A percentile compares a stretch with the other conserved stretches of the same genome.
Evolutionary conservation across 768 basidiomycete species (phyloP).

Genomic region (Psilocybe cubensis): DNA sequence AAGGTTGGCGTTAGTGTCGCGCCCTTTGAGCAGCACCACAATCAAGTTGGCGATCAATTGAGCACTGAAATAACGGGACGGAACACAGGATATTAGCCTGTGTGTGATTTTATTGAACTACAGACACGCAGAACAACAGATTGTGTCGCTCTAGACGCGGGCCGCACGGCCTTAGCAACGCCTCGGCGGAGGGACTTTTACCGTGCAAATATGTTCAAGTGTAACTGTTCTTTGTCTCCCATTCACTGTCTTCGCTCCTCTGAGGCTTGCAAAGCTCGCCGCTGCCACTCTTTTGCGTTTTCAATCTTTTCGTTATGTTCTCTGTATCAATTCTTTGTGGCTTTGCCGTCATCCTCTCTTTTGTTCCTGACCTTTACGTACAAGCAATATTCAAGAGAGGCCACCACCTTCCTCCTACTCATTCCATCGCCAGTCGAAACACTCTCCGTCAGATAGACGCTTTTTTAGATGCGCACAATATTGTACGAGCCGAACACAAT

Average conservation of each 20-base stretch:
- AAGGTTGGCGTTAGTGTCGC: too few species aligned
- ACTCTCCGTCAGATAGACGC: slow-evolving; percentile 26
- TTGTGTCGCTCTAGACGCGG: slow-evolving; percentile 1
- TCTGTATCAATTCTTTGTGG: slow-evolving; percentile 29
- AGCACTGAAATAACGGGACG: too few species aligned
- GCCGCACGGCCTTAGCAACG: slow-evolving; percentile 19
- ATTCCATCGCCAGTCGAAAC: slow-evolving; percentile 25
- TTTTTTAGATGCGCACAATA: slow-evolving; percentile 54
- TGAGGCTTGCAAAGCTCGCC: slow-evolving; percentile 36
- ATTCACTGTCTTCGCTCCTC: slow-evolving; percentile 14
- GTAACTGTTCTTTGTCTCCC: slow-evolving; percentile 12
- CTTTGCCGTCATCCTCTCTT: slow-evolving; percentile 23
- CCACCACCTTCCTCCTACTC: slow-evolving; percentile 11
- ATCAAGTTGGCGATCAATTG: too few species aligned
- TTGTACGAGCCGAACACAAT: slow-evolving; percentile 43
- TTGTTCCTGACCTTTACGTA: slow-evolving; percentile 15
- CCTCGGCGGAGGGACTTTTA: background rate
- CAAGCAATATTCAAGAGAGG: slow-evolving; percentile 18
- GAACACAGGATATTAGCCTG: too few species aligned
- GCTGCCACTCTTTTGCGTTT: slow-evolving; percentile 37
- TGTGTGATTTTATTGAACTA: too few species aligned
- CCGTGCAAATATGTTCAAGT: background rate
- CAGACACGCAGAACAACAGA: background rate
- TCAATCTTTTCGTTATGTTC: slow-evolving; percentile 26
- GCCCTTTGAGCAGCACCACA: too few species aligned